A percentile compares a stretch with the other conserved stretches of the same genome.
phyloP scores from a whole-genome alignment of 768 basidiomycete genomes.

The Mycena albidolilacea region DNA sequence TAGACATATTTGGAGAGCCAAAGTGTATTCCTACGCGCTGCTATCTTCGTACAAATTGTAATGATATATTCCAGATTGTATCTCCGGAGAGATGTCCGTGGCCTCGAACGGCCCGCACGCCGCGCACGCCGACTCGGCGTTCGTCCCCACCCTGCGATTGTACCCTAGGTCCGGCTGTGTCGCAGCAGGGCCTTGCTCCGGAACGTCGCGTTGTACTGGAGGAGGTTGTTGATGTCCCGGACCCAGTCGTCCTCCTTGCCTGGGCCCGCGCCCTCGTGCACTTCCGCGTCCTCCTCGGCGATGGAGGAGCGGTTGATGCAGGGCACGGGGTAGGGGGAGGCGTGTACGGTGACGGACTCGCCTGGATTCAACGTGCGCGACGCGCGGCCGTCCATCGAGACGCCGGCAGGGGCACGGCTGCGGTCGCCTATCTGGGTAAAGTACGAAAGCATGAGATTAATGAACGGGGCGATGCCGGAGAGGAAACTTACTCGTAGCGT shows the following conservation, averaged over 20 bases:
- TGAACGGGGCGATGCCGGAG: not conserved
- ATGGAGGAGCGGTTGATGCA: slow-evolving; percentile 93
- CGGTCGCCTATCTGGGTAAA: slow-evolving; percentile 81
- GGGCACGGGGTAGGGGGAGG: slow-evolving; percentile 91
- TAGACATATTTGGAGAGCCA: slow-evolving; percentile 9
- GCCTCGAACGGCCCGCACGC: not conserved
- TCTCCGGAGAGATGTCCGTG: not conserved
- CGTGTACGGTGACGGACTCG: slow-evolving; percentile 88
- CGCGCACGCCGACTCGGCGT: not conserved
- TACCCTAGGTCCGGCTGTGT: slow-evolving; percentile 72
- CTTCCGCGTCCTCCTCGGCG: slow-evolving; percentile 61
- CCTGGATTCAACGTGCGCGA: slow-evolving; percentile 88
- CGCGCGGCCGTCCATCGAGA: slow-evolving; percentile 94
- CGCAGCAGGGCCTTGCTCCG: slow-evolving; percentile 88
- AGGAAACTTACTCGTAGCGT: slow-evolving; percentile 73
- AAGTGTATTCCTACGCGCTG: slow-evolving; percentile 16
- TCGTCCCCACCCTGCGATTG: not conserved
- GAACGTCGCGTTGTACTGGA: slow-evolving; percentile 97
- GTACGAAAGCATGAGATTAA: slow-evolving; percentile 7
- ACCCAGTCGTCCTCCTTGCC: slow-evolving; percentile 96
- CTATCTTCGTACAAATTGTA: slow-evolving; percentile 21
- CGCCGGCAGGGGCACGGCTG: slow-evolving; percentile 88
- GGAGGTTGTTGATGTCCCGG: slow-evolving; percentile 93
- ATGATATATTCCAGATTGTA: slow-evolving; percentile 7
- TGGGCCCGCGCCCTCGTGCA: slow-evolving; percentile 77